A percentile compares a stretch with the other conserved stretches of the same genome.
These are phyloP conservation scores for Ophiostoma sp. DNA, from an alignment of 2,329 filamentous ascomycete genomes.

Conservation along the genomic window DNA sequence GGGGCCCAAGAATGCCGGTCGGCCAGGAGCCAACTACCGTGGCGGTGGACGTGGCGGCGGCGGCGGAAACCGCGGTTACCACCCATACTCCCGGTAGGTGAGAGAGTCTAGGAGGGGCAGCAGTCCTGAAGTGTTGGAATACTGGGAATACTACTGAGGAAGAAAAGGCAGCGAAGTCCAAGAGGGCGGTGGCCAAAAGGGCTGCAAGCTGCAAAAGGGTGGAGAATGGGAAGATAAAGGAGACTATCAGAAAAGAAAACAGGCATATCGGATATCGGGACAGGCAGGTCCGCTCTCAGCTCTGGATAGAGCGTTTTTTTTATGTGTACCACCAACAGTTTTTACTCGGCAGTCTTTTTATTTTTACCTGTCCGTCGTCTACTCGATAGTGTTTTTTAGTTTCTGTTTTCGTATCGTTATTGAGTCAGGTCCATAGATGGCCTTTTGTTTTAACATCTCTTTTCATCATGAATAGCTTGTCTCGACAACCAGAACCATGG, in stretches of 20 bases:
- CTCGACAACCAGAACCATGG: too few relatives aligned
- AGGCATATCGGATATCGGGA: neutral
- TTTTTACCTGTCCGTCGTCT: too few relatives aligned
- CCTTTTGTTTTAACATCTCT: neutral
- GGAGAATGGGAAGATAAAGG: neutral
- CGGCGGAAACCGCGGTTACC: slow-evolving; percentile 65
- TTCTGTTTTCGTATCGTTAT: neutral
- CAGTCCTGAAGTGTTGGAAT: neutral
- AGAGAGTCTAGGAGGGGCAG: neutral
- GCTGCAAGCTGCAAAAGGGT: neutral
- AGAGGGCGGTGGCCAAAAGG: neutral
- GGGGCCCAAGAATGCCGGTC: slow-evolving; percentile 91
- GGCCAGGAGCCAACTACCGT: slow-evolving; percentile 88
- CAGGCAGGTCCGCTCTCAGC: neutral
- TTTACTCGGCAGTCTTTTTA: neutral
- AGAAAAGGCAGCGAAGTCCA: neutral
- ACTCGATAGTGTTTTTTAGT: neutral
- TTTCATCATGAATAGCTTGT: too few relatives aligned
- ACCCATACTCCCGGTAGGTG: slow-evolving; percentile 62
- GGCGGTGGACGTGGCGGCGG: slow-evolving; percentile 73
- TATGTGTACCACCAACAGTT: slow-evolving; percentile 15
- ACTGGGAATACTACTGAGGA: neutral
- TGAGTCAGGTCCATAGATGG: neutral
- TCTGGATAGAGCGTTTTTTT: neutral
- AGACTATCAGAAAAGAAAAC: neutral